Evolutionary conservation across 2,329 filamentous ascomycete genomes (phyloP).

Genomic region (Chaetomium globosum): DNA sequence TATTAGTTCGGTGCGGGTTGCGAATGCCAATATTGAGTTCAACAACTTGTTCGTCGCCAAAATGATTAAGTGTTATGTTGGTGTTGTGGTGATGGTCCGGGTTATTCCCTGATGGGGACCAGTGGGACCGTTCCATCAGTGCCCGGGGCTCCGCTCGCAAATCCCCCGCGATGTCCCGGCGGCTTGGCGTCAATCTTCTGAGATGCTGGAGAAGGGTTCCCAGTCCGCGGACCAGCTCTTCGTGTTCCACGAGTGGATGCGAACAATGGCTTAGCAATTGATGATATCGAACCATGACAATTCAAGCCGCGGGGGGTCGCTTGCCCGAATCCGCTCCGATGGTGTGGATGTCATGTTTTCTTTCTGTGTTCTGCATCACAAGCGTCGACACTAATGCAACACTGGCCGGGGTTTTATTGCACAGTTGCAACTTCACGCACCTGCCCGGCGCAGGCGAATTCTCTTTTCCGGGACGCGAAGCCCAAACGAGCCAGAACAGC

Average conservation of each 20-base stretch:
- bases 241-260: neutral
- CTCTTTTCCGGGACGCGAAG: neutral
- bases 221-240: constrained; percentile 6
- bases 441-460: neutral
- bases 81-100: neutral
- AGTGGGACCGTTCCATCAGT: neutral
- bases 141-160: neutral
- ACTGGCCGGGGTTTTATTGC: neutral
- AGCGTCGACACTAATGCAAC: neutral
- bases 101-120: neutral
- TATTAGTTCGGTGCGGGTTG: no score
- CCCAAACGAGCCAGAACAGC: neutral
- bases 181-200: neutral
- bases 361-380: neutral
- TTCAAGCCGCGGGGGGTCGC: neutral
- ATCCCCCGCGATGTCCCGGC: constrained; percentile 1
- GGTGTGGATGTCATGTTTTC: neutral
- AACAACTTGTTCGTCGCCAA: neutral
- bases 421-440: neutral
- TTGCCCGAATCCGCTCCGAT: neutral
- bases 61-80: neutral
- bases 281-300: neutral
- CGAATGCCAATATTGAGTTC: neutral
- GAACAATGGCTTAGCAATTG: neutral
- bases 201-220: neutral